A percentile compares a stretch with the other conserved stretches of the same genome.
These are phyloP conservation scores for Lagenidium giganteum DNA, from an alignment of 352 stramenopile genomes.

Conservation along the genomic window DNA sequence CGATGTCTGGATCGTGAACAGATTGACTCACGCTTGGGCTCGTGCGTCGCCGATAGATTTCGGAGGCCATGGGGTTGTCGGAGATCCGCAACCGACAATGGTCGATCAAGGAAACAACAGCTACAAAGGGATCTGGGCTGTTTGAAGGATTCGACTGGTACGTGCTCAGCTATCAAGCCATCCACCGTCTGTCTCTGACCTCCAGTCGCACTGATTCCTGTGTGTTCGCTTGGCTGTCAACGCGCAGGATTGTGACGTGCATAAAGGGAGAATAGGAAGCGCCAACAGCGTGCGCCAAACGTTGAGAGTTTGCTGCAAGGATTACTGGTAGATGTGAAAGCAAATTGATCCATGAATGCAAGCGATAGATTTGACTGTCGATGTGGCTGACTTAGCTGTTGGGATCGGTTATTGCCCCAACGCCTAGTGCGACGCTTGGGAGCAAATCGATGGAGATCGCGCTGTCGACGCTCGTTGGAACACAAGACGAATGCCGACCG, in stretches of 20 bases:
- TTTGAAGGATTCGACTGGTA: slow-evolving; percentile 99
- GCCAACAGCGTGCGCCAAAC: background rate
- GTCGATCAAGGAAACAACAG: slow-evolving; percentile 99
- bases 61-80: slow-evolving; percentile 96
- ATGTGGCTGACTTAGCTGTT: too few species aligned
- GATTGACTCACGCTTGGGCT: too few species aligned
- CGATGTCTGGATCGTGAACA: too few species aligned
- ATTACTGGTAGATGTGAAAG: too few species aligned
- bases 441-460: too few species aligned
- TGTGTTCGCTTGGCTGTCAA: background rate
- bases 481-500: too few species aligned
- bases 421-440: too few species aligned
- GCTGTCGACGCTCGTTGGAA: too few species aligned
- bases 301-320: too few species aligned
- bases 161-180: background rate
- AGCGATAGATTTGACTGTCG: too few species aligned
- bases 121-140: slow-evolving; percentile 96
- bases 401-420: too few species aligned
- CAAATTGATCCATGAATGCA: too few species aligned
- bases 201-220: background rate
- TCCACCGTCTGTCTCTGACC: background rate
- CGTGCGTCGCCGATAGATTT: slow-evolving; percentile 95
- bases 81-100: slow-evolving; percentile 99
- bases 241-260: slow-evolving; percentile 80
- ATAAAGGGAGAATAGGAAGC: slow-evolving; percentile 82